phyloP scores from a whole-genome alignment of 805 yeast genomes.

The Candida tammaniensis region DNA sequence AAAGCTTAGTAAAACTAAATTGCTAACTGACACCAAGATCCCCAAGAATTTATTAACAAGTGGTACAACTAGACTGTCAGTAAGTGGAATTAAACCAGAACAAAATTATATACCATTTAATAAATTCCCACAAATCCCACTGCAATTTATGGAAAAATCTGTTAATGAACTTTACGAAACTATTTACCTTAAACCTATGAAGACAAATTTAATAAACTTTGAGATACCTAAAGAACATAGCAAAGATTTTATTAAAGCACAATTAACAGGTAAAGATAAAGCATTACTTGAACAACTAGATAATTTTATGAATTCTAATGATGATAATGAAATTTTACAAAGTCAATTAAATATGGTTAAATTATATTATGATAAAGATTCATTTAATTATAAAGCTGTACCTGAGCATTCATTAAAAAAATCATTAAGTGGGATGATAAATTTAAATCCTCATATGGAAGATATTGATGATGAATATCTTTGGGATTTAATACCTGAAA shows the following conservation, averaged over 20 bases:
- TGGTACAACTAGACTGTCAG: too few species aligned
- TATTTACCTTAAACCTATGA: not conserved
- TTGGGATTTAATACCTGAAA: constrained; percentile 38
- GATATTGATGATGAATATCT: constrained; percentile 38
- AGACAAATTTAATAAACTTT: constrained; percentile 18
- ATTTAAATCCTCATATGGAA: constrained; percentile 30
- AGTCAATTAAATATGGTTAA: constrained; percentile 22
- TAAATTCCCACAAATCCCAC: constrained; percentile 32
- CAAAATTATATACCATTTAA: constrained; percentile 24
- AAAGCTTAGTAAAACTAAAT: constrained; percentile 1
- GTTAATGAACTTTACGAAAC: constrained; percentile 17
- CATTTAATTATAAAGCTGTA: constrained; percentile 22
- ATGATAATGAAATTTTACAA: constrained; percentile 21
- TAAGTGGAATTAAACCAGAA: too few species aligned
- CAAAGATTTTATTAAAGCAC: constrained; percentile 18
- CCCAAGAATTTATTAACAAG: not conserved
- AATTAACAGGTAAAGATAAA: constrained; percentile 23
- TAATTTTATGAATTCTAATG: constrained; percentile 18
- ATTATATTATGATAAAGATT: constrained; percentile 26
- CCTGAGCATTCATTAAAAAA: constrained; percentile 39
- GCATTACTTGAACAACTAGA: constrained; percentile 26
- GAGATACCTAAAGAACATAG: constrained; percentile 24
- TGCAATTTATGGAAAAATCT: constrained; percentile 16
- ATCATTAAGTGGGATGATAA: constrained; percentile 39
- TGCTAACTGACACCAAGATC: not conserved